These are phyloP conservation scores for Ceratopteris richardii DNA, from an alignment of 75 land plant species.

Conservation along the genomic window DNA sequence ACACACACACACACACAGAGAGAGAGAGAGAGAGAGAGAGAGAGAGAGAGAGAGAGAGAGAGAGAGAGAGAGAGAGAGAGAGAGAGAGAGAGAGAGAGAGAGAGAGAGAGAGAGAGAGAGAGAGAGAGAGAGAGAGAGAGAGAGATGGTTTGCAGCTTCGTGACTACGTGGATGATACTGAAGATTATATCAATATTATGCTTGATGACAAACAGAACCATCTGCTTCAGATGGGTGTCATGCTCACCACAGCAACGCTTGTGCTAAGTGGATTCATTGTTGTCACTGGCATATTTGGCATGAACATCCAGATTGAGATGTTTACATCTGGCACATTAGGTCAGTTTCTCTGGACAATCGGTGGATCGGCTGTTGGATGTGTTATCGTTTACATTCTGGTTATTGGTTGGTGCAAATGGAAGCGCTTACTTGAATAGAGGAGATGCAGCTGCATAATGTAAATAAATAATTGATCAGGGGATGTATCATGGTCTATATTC, in stretches of 20 bases:
- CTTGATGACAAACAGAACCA: conserved; percentile 85
- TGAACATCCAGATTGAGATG: conserved; percentile 61
- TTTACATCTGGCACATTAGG: conserved; percentile 21
- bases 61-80: no score
- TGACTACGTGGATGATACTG: conserved; percentile 85
- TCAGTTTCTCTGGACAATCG: conserved; percentile 50
- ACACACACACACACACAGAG: no score
- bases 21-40: no score
- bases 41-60: no score
- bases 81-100: neutral
- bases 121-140: neutral
- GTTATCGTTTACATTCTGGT: conserved; percentile 41
- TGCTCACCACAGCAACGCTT: conserved; percentile 65
- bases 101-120: neutral
- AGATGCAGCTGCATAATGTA: no score
- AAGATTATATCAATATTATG: conserved; percentile 90
- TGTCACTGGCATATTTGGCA: conserved; percentile 70
- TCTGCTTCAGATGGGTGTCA: conserved; percentile 70
- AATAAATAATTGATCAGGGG: no score
- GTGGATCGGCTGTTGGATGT: conserved; percentile 38
- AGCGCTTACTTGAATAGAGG: conserved; percentile 41
- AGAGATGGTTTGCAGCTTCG: conserved; percentile 30
- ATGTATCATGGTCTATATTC: no score
- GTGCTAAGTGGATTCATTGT: conserved; percentile 52
- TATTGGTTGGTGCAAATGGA: conserved; percentile 72